Evolutionary conservation across 1,284 basidiomycete species (phyloP).

Genomic region (Meripilus lineatus): DNA sequence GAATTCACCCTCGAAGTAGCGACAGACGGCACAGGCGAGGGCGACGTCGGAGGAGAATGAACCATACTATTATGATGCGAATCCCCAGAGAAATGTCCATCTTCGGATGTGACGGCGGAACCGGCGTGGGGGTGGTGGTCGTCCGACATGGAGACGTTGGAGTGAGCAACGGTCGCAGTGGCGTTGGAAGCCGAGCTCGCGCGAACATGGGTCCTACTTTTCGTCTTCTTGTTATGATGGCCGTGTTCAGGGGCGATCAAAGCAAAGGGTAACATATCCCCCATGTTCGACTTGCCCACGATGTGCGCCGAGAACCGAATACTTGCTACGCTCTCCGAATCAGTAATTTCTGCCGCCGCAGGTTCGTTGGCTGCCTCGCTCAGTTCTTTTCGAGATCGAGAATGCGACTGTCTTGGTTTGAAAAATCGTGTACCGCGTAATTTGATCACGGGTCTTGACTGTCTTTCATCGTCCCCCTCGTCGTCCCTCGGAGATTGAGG

Average conservation of each 20-base stretch:
- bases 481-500: slow-evolving; percentile 3
- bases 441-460: slow-evolving; percentile 69
- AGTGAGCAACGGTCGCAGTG: slow-evolving; percentile 2
- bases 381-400: slow-evolving; percentile 64
- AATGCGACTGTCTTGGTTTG: slow-evolving; percentile 48
- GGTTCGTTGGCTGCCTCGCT: slow-evolving; percentile 50
- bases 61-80: slow-evolving; percentile 22
- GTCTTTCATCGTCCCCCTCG: slow-evolving; percentile 41
- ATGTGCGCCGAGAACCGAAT: slow-evolving; percentile 70
- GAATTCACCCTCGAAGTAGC: slow-evolving; percentile 28
- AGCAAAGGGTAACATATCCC: slow-evolving; percentile 63
- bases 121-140: slow-evolving; percentile 15
- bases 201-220: slow-evolving; percentile 17
- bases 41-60: slow-evolving; percentile 19
- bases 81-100: slow-evolving; percentile 32
- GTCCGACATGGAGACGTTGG: slow-evolving; percentile 4
- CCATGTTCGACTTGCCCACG: slow-evolving; percentile 53
- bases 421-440: slow-evolving; percentile 47
- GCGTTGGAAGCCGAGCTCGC: slow-evolving; percentile 28
- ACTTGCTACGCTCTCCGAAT: slow-evolving; percentile 63
- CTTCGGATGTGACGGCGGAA: slow-evolving; percentile 31
- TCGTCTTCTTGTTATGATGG: slow-evolving; percentile 18
- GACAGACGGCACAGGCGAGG: slow-evolving; percentile 19
- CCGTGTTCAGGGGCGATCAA: slow-evolving; percentile 64
- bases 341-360: slow-evolving; percentile 45